These are phyloP conservation scores for Sphaerulina musiva DNA, from an alignment of 2,329 filamentous ascomycete genomes.

Conservation along the genomic window DNA sequence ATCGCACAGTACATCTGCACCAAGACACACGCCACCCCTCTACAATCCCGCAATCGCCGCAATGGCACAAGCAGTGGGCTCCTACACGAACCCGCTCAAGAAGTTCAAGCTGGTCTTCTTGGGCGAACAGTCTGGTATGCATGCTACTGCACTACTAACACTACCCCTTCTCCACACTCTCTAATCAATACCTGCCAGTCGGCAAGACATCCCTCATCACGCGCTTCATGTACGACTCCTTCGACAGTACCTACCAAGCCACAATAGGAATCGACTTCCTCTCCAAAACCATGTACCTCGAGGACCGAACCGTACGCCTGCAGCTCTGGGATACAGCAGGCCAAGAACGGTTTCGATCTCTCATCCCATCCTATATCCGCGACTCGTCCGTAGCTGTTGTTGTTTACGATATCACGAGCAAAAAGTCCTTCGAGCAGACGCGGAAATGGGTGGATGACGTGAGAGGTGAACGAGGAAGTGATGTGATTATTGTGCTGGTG, in stretches of 20 bases:
- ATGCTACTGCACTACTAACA: not conserved
- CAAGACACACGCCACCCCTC: not conserved
- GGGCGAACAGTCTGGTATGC: constrained; percentile 93
- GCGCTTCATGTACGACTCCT: constrained; percentile 99
- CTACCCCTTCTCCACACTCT: not conserved
- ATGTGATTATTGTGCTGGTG: constrained; percentile 97
- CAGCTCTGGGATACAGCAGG: constrained; percentile 98
- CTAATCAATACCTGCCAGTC: constrained; percentile 50
- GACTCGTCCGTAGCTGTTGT: constrained; percentile 97
- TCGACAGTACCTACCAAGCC: constrained; percentile 99
- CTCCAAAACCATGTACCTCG: constrained; percentile 99
- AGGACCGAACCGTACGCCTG: constrained; percentile 93
- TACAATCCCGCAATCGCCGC: constrained; percentile 30
- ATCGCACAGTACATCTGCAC: not conserved
- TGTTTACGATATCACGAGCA: constrained; percentile 80
- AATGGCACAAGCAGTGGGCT: constrained; percentile 77
- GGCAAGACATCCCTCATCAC: constrained; percentile 98
- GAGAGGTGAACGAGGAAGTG: constrained; percentile 88
- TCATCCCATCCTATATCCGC: constrained; percentile 97
- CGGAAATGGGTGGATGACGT: constrained; percentile 99
- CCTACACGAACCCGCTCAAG: constrained; percentile 98
- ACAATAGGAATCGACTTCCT: constrained; percentile 99
- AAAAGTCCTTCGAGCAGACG: constrained; percentile 98
- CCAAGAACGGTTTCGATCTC: constrained; percentile 90
- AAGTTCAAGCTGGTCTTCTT: constrained; percentile 99